Conservation (phyloP, 306 rosid genomes). For the Vicia sativa region DNA sequence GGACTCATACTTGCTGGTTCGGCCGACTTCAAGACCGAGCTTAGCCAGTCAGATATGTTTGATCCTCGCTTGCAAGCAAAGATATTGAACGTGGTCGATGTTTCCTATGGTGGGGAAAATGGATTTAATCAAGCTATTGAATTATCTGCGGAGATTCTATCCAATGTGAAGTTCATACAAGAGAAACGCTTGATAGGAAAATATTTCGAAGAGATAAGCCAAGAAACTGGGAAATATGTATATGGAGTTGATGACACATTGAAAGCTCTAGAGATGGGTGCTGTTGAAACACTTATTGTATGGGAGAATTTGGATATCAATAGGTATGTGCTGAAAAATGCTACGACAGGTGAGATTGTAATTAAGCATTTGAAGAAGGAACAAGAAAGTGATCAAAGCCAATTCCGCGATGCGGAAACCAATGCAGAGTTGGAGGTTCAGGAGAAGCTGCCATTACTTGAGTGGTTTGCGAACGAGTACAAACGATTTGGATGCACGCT, state of each 20-base stretch:
- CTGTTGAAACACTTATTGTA: constrained; percentile 81
- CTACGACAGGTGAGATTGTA: constrained; percentile 55
- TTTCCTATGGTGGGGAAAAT: constrained; percentile 88
- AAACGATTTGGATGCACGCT: constrained; percentile 73
- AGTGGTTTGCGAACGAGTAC: constrained; percentile 93
- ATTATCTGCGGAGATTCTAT: constrained; percentile 70
- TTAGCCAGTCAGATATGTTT: constrained; percentile 91
- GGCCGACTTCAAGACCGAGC: constrained; percentile 92
- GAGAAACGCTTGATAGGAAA: constrained; percentile 85
- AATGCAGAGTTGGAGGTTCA: constrained; percentile 73
- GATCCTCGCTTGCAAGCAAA: constrained; percentile 90
- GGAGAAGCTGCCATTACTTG: constrained; percentile 74
- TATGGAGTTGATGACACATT: constrained; percentile 87
- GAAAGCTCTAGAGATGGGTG: constrained; percentile 90
- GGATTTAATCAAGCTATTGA: constrained; percentile 93
- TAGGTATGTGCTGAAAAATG: constrained; percentile 64
- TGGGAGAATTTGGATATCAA: constrained; percentile 86
- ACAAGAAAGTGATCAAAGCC: constrained; percentile 61
- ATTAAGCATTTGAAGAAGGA: constrained; percentile 80
- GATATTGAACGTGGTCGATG: constrained; percentile 84
- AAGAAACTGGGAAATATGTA: constrained; percentile 89
- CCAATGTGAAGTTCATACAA: constrained; percentile 88
- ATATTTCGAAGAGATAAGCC: constrained; percentile 88
- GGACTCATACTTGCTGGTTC: constrained; percentile 92
- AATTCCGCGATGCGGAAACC: constrained; percentile 57